Conservation (phyloP, 2,329 filamentous ascomycete species). For the Magnaporthiopsis poae region DNA sequence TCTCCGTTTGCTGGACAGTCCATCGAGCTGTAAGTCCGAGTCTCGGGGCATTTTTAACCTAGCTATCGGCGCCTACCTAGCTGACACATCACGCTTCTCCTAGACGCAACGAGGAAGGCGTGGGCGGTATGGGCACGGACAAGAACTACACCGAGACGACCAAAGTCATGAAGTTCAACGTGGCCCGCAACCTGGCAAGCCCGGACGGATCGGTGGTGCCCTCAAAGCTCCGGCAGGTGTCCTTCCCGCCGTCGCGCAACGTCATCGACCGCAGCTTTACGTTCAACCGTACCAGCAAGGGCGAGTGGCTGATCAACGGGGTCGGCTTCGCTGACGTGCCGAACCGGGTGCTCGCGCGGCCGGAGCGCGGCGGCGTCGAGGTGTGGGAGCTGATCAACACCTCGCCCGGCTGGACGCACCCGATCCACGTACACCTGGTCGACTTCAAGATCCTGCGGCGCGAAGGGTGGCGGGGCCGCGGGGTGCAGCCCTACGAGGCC, state of each 20-base stretch:
- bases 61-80: too few species aligned
- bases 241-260: slow-evolving; percentile 25
- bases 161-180: slow-evolving; percentile 42
- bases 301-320: slow-evolving; percentile 43
- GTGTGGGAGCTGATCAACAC: slow-evolving; percentile 41
- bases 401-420: slow-evolving; percentile 41
- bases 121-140: slow-evolving; percentile 30
- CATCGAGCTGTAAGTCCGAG: slow-evolving; percentile 23
- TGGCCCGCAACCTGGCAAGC: slow-evolving; percentile 25
- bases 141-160: slow-evolving; percentile 42
- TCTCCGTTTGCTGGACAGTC: slow-evolving; percentile 36
- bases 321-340: slow-evolving; percentile 35
- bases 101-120: slow-evolving; percentile 20
- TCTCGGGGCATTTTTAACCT: too few species aligned
- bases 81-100: not conserved
- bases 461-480: slow-evolving; percentile 27
- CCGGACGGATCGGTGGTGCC: slow-evolving; percentile 27
- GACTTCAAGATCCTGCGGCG: slow-evolving; percentile 46
- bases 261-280: slow-evolving; percentile 33
- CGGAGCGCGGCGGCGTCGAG: slow-evolving; percentile 35
- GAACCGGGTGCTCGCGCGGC: slow-evolving; percentile 38
- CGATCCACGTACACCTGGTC: slow-evolving; percentile 48
- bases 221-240: slow-evolving; percentile 24
- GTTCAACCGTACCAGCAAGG: slow-evolving; percentile 30
- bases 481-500: slow-evolving; percentile 41